Conservation (phyloP, 257 asterid genomes). For the Gynochthodes officinalis region DNA sequence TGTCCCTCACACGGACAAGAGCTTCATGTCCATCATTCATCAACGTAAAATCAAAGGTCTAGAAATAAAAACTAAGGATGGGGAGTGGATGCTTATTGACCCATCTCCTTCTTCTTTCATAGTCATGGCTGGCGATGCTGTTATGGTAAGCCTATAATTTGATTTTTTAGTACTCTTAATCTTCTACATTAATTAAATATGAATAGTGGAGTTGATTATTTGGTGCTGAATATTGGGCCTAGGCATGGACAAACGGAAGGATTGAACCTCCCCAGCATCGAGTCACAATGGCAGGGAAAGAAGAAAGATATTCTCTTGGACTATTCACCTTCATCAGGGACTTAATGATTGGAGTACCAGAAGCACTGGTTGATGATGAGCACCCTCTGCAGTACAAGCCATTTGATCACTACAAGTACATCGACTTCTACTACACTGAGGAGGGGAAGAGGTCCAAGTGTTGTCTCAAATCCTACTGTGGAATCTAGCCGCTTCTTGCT, state of each 20-base stretch:
- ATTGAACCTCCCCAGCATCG: slow-evolving; percentile 44
- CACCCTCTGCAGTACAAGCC: slow-evolving; percentile 52
- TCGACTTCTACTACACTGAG: slow-evolving; percentile 49
- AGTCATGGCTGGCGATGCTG: slow-evolving; percentile 79
- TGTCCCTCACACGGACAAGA: slow-evolving; percentile 66
- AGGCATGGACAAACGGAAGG: slow-evolving; percentile 72
- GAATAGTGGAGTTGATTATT: no score
- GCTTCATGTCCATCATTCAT: slow-evolving; percentile 57
- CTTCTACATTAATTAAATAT: no score
- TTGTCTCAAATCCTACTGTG: slow-evolving; percentile 56
- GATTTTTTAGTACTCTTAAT: no score
- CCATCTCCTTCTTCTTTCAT: slow-evolving; percentile 58
- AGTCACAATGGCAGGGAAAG: slow-evolving; percentile 46
- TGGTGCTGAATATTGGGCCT: not conserved
- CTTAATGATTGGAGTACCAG: slow-evolving; percentile 36
- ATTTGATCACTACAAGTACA: slow-evolving; percentile 56
- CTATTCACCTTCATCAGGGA: slow-evolving; percentile 40
- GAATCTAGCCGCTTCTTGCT: slow-evolving; percentile 16
- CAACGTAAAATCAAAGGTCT: slow-evolving; percentile 62
- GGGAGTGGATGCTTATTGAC: slow-evolving; percentile 46
- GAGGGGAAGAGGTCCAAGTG: slow-evolving; percentile 51
- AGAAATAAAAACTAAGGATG: slow-evolving; percentile 50
- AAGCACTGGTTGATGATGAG: slow-evolving; percentile 49
- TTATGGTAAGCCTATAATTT: slow-evolving; percentile 38
- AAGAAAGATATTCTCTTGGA: slow-evolving; percentile 45